Evolutionary conservation across 176 grass and related monocot genomes (phyloP), one percentile per base, ranked within the genome.

Genomic region (bread wheat (Triticum aestivum)): DNA sequence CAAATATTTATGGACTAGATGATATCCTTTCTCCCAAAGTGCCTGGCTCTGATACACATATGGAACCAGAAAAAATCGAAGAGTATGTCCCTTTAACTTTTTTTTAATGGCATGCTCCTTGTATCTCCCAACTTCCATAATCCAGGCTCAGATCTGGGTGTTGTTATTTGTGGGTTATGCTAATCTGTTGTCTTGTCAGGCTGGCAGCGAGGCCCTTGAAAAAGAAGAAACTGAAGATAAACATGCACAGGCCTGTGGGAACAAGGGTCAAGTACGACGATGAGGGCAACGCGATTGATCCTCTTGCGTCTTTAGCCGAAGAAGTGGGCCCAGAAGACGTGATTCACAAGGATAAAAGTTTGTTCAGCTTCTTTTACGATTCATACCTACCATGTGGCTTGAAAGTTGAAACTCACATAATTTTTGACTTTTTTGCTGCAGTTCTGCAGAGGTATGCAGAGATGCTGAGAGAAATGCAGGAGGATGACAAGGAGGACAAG

Each of bases 161-260:
- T 26, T 76, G 11, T 73, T 73, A 61, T 68, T 18, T 34, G 14
- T 45, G 27, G 73, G 47, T 69, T 58, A 88, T 61, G 51, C 66
- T 81, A 73, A 79, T 17, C 7, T 72, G 26, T 71, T 32, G 26
- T 78, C 66, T 82, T 88, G 9, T 61, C 77, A 95, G 93, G 79
- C 78, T 91, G 26, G 75, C 70, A 69, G 84, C 70, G 35, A 91
- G 82, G 76, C 71, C 93, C 32, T 82, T 70, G 20, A 98, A 95
- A 85, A 98, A 92, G 82, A 98, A 95, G 86, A 95, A 95, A 67
- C 71, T 98, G 84, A 98, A 98, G 86, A 98, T 98, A 87, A 98
- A 98, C 45, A 33, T 95, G 33, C 84, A 93, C 33, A 94, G 93
- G 82, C 96, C 93, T 73, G 41, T 88, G 26, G 93, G 96, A 82